Evolutionary conservation across 2,329 filamentous ascomycete genomes (phyloP), one percentile per base, ranked within the genome.

Genomic region (Elsinoe arachidis): DNA sequence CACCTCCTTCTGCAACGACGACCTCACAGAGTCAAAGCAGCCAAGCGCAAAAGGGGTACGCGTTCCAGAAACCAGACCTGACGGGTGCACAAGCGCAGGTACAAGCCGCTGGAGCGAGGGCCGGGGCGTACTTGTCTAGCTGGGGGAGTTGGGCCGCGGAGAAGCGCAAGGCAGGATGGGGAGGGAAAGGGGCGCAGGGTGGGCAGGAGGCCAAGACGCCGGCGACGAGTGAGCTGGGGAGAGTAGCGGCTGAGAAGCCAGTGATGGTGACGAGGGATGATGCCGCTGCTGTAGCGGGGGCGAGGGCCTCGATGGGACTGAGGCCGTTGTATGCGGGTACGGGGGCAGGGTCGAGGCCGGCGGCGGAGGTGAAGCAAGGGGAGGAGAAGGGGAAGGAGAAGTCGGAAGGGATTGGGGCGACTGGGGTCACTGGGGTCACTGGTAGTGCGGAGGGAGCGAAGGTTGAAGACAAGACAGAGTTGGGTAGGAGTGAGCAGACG

Each of bases 71-170:
- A 64, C 70, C 80, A 15, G 80, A 84, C 62, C 67, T 82, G 15
- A 68, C 74, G 12, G 72, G 79, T 58, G 76, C 81, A 0, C 80
- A 83, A 64, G 76, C 80, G 15, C 77, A 76, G 7, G 76, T 80
- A 2, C 73, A 73, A 59, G 77, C 78, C 9, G 80, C 79, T 1
- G 70, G 77, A 10, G 78, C 79, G 54, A 73, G 76, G 38, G 82
- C 82, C n/a, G 75, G 80, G 14, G 79, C 83, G 1, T 86, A 85
- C 64, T 69, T 86, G 52, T 83, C 78, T 57, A 83, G 80, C 0
- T 85, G 82, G 82, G 77, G 82, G 3, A 70, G 76, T 1, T 85
- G 82, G 82, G 82, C 82, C 3, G 84, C 84, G 52, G 87, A 93
- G 73, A 92, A 91, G 74, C 78, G 85, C 61, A 87, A 85, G 66